These are phyloP conservation scores for Russula olivacea DNA, from an alignment of 768 basidiomycete species.

Conservation along the genomic window DNA sequence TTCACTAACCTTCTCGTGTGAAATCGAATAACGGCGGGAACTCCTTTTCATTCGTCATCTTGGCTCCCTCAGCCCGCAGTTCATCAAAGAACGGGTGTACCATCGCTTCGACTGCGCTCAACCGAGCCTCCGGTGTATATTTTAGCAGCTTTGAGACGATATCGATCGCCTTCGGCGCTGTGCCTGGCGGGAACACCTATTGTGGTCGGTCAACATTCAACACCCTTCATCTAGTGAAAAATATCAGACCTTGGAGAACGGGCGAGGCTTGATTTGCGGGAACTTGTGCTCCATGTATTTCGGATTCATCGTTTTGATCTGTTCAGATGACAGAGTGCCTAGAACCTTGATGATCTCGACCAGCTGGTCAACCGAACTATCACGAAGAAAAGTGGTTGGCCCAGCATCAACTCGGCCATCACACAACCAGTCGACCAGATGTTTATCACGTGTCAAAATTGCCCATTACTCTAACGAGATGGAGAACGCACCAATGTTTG, in stretches of 20 bases:
- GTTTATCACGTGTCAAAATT: slow-evolving; percentile 43
- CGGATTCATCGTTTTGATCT: slow-evolving; percentile 99
- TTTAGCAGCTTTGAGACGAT: slow-evolving; percentile 91
- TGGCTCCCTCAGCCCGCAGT: slow-evolving; percentile 79
- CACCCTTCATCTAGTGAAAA: slow-evolving; percentile 16
- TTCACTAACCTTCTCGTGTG: slow-evolving; percentile 80
- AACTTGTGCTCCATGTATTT: slow-evolving; percentile 99
- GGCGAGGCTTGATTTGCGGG: slow-evolving; percentile 99
- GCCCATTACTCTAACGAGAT: not conserved
- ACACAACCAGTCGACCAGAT: slow-evolving; percentile 99
- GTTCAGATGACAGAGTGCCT: slow-evolving; percentile 95
- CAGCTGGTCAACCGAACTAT: slow-evolving; percentile 97
- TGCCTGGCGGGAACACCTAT: slow-evolving; percentile 97
- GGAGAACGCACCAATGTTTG: slow-evolving; percentile 83
- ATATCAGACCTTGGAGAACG: slow-evolving; percentile 82
- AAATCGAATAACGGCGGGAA: slow-evolving; percentile 95
- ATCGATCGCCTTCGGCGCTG: slow-evolving; percentile 92
- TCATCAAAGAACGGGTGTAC: slow-evolving; percentile 97
- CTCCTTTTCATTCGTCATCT: slow-evolving; percentile 96
- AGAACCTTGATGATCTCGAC: slow-evolving; percentile 99
- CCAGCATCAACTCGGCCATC: slow-evolving; percentile 99
- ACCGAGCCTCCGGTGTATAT: slow-evolving; percentile 92
- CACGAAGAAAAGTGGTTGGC: slow-evolving; percentile 97
- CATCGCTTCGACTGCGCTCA: slow-evolving; percentile 90
- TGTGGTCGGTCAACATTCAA: slow-evolving; percentile 1